A percentile compares a stretch with the other conserved stretches of the same genome.
Conservation (phyloP, 1,284 basidiomycete species). For the Earliella scabrosa region DNA sequence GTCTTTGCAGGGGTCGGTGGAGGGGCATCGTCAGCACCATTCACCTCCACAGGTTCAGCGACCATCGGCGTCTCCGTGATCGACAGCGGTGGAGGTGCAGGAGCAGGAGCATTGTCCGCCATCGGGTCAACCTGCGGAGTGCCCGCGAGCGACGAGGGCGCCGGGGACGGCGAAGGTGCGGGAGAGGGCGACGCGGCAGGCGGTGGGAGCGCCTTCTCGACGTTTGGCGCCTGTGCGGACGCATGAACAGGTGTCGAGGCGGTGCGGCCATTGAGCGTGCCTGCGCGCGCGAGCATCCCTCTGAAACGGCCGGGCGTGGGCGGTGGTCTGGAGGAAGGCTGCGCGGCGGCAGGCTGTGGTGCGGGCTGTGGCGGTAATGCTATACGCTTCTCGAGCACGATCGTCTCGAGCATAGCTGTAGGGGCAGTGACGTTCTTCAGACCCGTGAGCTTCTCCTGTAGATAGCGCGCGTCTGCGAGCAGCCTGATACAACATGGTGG, state of each 20-base stretch:
- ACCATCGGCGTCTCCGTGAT: conserved; percentile 12
- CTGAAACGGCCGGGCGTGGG: conserved; percentile 28
- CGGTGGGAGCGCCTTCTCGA: conserved; percentile 26
- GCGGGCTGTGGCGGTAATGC: conserved; percentile 34
- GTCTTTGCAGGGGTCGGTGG: conserved; percentile 6
- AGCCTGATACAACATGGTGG: conserved; percentile 55
- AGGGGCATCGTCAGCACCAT: not conserved
- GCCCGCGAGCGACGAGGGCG: not conserved
- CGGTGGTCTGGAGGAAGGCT: conserved; percentile 13
- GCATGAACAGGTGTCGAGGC: conserved; percentile 4
- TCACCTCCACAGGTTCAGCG: not conserved
- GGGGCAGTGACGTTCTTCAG: conserved; percentile 73
- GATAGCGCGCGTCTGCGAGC: conserved; percentile 75
- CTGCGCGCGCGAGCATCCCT: conserved; percentile 32
- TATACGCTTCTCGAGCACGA: conserved; percentile 76
- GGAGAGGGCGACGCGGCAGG: conserved; percentile 5
- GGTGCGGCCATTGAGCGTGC: conserved; percentile 26
- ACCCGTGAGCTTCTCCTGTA: conserved; percentile 73
- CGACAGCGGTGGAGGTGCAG: not conserved
- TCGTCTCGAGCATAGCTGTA: conserved; percentile 79
- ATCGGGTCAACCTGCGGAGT: conserved; percentile 11
- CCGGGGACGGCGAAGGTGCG: conserved; percentile 3
- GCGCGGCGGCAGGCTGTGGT: conserved; percentile 21
- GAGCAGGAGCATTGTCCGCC: conserved; percentile 12
- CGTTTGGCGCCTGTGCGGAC: not conserved